phyloP scores from a whole-genome alignment of 306 rosid genomes.

The Castanea sativa region DNA sequence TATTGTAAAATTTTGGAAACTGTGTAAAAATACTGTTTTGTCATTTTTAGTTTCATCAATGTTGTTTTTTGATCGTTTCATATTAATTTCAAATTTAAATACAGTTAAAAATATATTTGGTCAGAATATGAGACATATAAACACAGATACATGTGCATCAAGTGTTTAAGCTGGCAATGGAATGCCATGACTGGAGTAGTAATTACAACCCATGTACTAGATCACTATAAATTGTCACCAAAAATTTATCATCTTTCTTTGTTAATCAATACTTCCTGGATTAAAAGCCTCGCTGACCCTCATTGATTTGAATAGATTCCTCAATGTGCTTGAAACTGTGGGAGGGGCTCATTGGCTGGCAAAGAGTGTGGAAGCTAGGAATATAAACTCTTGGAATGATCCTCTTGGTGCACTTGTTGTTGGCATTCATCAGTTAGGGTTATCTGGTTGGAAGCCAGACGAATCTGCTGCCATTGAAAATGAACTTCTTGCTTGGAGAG shows the following conservation, averaged over 20 bases:
- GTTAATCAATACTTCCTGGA: background rate
- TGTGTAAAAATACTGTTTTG: background rate
- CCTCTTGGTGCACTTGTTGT: slow-evolving; percentile 75
- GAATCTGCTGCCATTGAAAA: slow-evolving; percentile 87
- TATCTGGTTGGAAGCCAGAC: slow-evolving; percentile 86
- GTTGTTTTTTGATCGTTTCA: background rate
- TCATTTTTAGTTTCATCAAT: background rate
- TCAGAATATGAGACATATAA: background rate
- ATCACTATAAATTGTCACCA: background rate
- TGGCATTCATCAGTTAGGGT: slow-evolving; percentile 73
- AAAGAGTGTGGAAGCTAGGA: slow-evolving; percentile 56
- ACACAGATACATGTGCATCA: background rate
- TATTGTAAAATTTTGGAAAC: background rate
- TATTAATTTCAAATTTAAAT: background rate
- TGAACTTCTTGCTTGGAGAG: slow-evolving; percentile 86
- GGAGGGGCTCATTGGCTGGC: slow-evolving; percentile 84
- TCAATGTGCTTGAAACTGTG: slow-evolving; percentile 70
- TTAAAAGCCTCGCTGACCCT: slow-evolving; percentile 20
- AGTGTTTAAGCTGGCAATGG: background rate
- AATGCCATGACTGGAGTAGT: background rate
- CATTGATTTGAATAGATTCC: slow-evolving; percentile 52
- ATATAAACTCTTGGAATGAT: slow-evolving; percentile 74
- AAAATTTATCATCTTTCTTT: background rate
- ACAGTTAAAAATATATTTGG: background rate
- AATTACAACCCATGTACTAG: background rate